Evolutionary conservation across 2,329 filamentous ascomycete genomes (phyloP).

Genomic region (Moelleriella libera): DNA sequence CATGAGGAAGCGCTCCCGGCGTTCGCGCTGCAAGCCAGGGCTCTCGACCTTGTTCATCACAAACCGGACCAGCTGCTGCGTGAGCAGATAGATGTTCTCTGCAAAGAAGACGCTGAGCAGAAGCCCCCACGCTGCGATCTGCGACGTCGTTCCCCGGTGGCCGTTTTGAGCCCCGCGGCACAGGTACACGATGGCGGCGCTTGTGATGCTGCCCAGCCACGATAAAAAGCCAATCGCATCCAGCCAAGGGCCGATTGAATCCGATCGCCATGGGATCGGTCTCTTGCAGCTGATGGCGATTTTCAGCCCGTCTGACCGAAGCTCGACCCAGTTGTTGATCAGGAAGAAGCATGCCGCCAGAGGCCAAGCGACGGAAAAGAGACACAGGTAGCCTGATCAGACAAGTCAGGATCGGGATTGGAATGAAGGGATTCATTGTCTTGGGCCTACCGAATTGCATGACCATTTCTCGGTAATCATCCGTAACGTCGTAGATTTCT

Average conservation of each 20-base stretch:
- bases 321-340: conserved; percentile 90
- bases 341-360: conserved; percentile 81
- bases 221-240: conserved; percentile 77
- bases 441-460: conserved; percentile 52
- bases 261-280: conserved; percentile 77
- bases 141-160: conserved; percentile 49
- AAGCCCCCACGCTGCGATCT: conserved; percentile 67
- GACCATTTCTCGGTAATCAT: conserved; percentile 87
- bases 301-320: conserved; percentile 87
- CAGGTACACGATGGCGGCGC: conserved; percentile 76
- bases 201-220: conserved; percentile 84
- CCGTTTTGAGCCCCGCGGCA: conserved; percentile 60
- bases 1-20: conserved; percentile 65
- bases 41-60: conserved; percentile 72
- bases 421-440: not conserved
- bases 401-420: not conserved
- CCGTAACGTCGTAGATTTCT: conserved; percentile 75
- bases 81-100: conserved; percentile 78
- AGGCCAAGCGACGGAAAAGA: conserved; percentile 92
- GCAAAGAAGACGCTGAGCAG: conserved; percentile 71
- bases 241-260: conserved; percentile 90
- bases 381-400: conserved; percentile 59
- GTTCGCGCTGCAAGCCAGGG: conserved; percentile 73
- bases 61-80: conserved; percentile 57
- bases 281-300: conserved; percentile 82